A percentile compares a stretch with the other conserved stretches of the same genome.
phyloP scores from a whole-genome alignment of 2,329 filamentous ascomycete species.

The Penicillium sp. region DNA sequence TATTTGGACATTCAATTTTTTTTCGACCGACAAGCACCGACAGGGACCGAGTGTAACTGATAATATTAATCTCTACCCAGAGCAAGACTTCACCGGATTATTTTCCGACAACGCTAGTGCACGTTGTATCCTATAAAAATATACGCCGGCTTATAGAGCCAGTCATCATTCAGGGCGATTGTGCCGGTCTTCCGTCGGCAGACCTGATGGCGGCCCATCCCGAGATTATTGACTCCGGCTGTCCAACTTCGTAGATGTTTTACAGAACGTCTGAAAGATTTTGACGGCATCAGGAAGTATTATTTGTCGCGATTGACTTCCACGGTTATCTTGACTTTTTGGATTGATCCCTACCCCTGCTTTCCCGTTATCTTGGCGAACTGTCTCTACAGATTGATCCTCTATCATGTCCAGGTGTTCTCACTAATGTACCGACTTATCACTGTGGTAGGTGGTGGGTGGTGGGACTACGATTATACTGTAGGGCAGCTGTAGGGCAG shows the following conservation, averaged over 20 bases:
- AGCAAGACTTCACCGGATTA: conserved; percentile 4
- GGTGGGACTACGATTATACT: background rate
- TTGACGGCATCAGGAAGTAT: background rate
- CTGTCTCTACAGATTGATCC: background rate
- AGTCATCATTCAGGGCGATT: conserved; percentile 15
- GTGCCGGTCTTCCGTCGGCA: conserved; percentile 25
- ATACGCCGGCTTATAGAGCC: conserved; percentile 5
- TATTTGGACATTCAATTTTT: background rate
- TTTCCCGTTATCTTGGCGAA: background rate
- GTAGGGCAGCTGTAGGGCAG: background rate
- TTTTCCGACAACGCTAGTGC: conserved; percentile 9
- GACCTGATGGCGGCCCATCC: conserved; percentile 9
- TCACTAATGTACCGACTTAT: background rate
- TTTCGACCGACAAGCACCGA: conserved; percentile 18
- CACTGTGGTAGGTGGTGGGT: background rate
- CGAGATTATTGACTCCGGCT: background rate
- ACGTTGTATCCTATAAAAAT: background rate
- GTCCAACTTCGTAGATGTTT: background rate
- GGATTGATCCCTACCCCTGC: background rate
- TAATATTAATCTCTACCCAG: background rate
- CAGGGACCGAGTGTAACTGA: conserved; percentile 11
- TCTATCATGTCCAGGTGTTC: background rate
- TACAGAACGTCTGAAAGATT: background rate
- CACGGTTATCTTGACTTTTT: conserved; percentile 6
- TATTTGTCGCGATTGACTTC: conserved; percentile 3